These are phyloP conservation scores for Cyberlindnera maclurae DNA, from an alignment of 805 yeast genomes.

Conservation along the genomic window DNA sequence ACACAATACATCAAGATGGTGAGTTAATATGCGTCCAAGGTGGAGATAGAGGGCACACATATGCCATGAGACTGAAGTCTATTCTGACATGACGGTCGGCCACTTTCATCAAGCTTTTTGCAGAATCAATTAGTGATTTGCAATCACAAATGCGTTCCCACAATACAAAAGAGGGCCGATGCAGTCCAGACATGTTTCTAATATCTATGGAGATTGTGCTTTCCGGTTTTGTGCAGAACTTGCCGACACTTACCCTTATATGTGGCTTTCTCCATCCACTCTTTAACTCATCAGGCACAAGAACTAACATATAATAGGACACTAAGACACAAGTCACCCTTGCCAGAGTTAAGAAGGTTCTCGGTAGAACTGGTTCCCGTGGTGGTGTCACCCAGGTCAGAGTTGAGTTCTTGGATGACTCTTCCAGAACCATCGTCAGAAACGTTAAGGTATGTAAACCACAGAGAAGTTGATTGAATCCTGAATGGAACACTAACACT, in stretches of 20 bases:
- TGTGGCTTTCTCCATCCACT: not conserved
- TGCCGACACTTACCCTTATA: too few relatives aligned
- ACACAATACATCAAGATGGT: conserved; percentile 19
- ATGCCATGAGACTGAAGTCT: too few relatives aligned
- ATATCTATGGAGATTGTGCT: too few relatives aligned
- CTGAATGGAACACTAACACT: conserved; percentile 7
- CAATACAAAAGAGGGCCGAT: too few relatives aligned
- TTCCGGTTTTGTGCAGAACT: too few relatives aligned
- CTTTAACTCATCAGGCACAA: not conserved
- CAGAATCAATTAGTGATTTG: too few relatives aligned
- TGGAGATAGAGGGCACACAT: not conserved
- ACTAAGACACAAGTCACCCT: conserved; percentile 71
- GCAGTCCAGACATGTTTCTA: too few relatives aligned
- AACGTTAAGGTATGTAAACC: conserved; percentile 59
- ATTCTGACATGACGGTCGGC: too few relatives aligned
- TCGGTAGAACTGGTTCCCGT: conserved; percentile 99
- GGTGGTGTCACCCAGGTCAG: conserved; percentile 99
- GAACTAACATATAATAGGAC: conserved; percentile 16
- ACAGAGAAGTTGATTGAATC: too few relatives aligned
- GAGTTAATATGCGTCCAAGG: conserved; percentile 5
- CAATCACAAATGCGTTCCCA: too few relatives aligned
- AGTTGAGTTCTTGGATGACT: conserved; percentile 93
- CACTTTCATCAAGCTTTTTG: too few relatives aligned
- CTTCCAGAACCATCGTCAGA: conserved; percentile 93
- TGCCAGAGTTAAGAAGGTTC: conserved; percentile 98